A percentile compares a stretch with the other conserved stretches of the same genome.
phyloP scores from a whole-genome alignment of 2,329 filamentous ascomycete species.

The Aspergillus persii region DNA sequence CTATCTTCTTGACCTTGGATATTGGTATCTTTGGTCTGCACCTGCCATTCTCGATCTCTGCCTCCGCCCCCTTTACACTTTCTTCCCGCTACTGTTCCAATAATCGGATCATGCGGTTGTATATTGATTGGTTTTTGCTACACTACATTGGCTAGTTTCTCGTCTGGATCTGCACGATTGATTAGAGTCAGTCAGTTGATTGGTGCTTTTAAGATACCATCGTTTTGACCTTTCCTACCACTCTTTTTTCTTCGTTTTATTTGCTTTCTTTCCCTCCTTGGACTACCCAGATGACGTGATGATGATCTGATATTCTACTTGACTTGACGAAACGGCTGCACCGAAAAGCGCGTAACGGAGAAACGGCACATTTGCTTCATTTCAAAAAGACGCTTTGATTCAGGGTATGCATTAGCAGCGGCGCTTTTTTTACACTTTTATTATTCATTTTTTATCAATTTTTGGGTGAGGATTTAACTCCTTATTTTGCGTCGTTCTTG shows the following conservation, averaged over 20 bases:
- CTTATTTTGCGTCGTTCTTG: constrained; percentile 1
- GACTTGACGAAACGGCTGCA: constrained; percentile 12
- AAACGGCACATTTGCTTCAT: constrained; percentile 6
- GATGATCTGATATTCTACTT: constrained; percentile 14
- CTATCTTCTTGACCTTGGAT: background rate
- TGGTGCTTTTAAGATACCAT: background rate
- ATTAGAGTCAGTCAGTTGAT: background rate
- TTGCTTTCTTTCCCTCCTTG: constrained; percentile 8
- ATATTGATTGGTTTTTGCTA: background rate
- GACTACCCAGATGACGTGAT: constrained; percentile 9
- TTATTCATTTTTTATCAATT: background rate
- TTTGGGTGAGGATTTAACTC: background rate
- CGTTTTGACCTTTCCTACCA: background rate
- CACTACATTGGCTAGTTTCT: background rate
- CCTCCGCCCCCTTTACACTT: background rate
- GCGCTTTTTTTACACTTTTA: constrained; percentile 12
- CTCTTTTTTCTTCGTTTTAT: constrained; percentile 3
- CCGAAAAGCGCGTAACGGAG: constrained; percentile 7
- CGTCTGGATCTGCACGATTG: background rate
- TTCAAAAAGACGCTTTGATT: constrained; percentile 4
- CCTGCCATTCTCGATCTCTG: background rate
- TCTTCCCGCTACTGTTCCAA: background rate
- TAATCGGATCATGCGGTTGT: background rate
- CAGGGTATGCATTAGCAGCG: constrained; percentile 18
- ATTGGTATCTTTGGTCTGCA: background rate